Base-by-base conservation (phyloP, 108 stramenopile genomes). In the Conticribra weissflogii region DNA sequence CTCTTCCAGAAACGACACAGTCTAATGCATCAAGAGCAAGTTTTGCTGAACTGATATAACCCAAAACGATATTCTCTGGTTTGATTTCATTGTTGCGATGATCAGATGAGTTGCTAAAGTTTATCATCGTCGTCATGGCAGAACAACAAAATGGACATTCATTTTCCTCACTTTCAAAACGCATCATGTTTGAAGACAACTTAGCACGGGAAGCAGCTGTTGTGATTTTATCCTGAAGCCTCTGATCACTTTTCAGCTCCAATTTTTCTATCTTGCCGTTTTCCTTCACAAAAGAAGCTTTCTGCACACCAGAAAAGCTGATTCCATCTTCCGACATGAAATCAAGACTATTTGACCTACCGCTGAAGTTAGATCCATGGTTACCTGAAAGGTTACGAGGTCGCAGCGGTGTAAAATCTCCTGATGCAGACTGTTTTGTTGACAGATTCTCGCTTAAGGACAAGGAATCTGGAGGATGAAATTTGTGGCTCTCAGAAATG, bases 1-100 rank as follows among this genome's bases (percentile, higher is more conserved):
- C 87, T 52, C 82, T 85, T 2, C 92, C 92, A 4, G 79, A 68
- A 19, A 90, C 70, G 45, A 93, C 79, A 21, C 81, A 81, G 53
- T 78, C 57, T 5, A 85, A 52, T 23, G 89, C 80, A 51, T 79
- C 63, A 22, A 90, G 74, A 3, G 86, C 83, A 31, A 81, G 56
- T 49, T 64, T 54, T 41, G 79, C 52, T 27, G 74, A 22, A 27
- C 32, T 74, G 3, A 74, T 46, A 63, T 12, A 50, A 57, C 54
- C 31, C 33, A 61, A 30, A 55, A 53, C 48, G 69, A 77, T 30
- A 32, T 52, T 5, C 0, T 27, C n/a, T n/a, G n/a, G n/a, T n/a
- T n/a, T n/a, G n/a, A n/a, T n/a, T n/a, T n/a, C n/a, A n/a, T n/a
- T n/a, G n/a, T n/a, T n/a, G n/a, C n/a, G n/a, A n/a, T n/a, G 64